A percentile compares a stretch with the other conserved stretches of the same genome.
phyloP scores from a whole-genome alignment of 78 protist species.

The Guillardia theta region DNA sequence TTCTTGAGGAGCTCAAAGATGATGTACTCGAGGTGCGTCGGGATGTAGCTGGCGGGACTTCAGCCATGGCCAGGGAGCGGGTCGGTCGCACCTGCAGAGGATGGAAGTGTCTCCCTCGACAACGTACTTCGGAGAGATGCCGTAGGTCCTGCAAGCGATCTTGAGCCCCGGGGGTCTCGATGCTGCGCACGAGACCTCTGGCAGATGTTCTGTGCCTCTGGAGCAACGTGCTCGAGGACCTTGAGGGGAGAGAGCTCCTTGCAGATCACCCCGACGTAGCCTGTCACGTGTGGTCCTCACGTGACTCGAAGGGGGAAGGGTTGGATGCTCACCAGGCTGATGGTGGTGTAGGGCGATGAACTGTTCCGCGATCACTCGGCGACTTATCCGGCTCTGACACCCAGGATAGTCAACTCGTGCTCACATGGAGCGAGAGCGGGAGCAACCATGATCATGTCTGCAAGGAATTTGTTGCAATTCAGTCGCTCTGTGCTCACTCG shows the following conservation, averaged over 20 bases:
- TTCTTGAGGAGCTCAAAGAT: slow-evolving; percentile 22
- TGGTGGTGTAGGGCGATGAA: not conserved
- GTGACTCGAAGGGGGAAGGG: not conserved
- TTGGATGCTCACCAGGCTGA: not conserved
- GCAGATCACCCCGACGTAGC: not conserved
- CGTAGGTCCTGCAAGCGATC: too few relatives aligned
- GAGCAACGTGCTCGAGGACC: not conserved
- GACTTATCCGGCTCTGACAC: not conserved
- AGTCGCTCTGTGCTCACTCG: not conserved
- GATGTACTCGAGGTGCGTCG: slow-evolving; percentile 32
- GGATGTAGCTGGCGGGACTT: not conserved
- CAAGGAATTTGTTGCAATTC: not conserved
- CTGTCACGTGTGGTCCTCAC: not conserved
- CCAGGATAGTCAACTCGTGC: too few relatives aligned
- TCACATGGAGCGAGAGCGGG: too few relatives aligned
- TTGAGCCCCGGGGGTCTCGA: too few relatives aligned
- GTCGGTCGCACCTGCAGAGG: not conserved
- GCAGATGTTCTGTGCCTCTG: not conserved
- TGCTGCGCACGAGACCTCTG: too few relatives aligned
- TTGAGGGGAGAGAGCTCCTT: not conserved
- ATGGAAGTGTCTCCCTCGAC: not conserved
- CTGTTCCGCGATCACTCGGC: not conserved
- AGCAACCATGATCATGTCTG: slow-evolving; percentile 35
- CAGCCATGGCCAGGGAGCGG: too few relatives aligned
- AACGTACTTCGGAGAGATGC: not conserved